These are phyloP conservation scores for Metarhizium anisopliae DNA, from an alignment of 2,329 filamentous ascomycete species.

Conservation along the genomic window DNA sequence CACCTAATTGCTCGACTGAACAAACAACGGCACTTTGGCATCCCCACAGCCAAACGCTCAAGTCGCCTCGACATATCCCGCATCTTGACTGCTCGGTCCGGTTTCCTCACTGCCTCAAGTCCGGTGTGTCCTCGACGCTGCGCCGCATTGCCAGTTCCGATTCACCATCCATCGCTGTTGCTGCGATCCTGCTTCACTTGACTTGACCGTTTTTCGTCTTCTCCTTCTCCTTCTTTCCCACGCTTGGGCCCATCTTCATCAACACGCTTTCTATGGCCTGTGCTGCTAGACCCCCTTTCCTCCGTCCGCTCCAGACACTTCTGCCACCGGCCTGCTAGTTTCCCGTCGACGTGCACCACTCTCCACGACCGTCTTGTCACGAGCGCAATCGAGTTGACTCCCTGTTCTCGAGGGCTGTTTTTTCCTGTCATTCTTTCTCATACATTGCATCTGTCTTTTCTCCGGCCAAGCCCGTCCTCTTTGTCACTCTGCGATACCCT, in stretches of 20 bases:
- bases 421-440: not conserved
- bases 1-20: not conserved
- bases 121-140: too few relatives aligned
- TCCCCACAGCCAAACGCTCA: not conserved
- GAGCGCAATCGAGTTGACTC: not conserved
- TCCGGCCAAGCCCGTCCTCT: not conserved
- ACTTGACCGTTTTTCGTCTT: not conserved
- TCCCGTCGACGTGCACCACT: not conserved
- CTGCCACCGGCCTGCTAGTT: not conserved
- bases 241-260: not conserved
- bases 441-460: not conserved
- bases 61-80: not conserved
- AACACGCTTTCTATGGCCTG: not conserved
- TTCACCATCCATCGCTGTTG: not conserved
- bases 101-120: not conserved
- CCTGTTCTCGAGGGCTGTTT: not conserved
- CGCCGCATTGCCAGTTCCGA: too few relatives aligned
- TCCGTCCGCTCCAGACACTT: not conserved
- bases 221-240: not conserved
- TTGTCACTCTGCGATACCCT: slow-evolving; percentile 4
- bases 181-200: too few relatives aligned
- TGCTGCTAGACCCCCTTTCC: not conserved
- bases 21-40: not conserved
- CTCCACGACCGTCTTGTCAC: slow-evolving; percentile 1
- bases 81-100: not conserved